Percentiles rank a stretch among this genome's conserved stretches.
Conservation (phyloP, 345 rosid genomes). For the Moringa oleifera region DNA sequence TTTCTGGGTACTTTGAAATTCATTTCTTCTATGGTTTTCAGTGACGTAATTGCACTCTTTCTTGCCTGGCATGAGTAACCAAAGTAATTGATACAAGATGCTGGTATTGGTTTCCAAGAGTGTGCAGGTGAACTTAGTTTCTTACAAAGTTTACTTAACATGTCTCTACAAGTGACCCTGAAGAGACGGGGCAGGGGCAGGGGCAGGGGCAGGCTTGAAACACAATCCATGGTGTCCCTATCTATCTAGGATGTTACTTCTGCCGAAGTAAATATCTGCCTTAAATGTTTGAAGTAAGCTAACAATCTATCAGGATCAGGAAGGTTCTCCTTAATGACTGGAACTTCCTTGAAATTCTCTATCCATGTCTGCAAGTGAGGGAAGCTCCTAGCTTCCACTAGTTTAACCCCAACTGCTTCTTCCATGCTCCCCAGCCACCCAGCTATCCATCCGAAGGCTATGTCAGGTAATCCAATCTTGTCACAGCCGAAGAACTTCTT, state of each 20-base stretch:
- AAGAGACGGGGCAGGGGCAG: too few species aligned
- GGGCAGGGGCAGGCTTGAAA: too few species aligned
- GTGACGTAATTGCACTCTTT: too few species aligned
- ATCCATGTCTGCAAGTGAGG: slow-evolving; percentile 27
- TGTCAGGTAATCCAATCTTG: slow-evolving; percentile 17
- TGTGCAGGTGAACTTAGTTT: too few species aligned
- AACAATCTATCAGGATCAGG: slow-evolving; percentile 20
- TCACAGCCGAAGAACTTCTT: slow-evolving; percentile 29
- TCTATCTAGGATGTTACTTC: slow-evolving; percentile 6
- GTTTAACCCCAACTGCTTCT: slow-evolving; percentile 21
- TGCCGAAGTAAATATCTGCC: slow-evolving; percentile 23
- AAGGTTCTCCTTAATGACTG: slow-evolving; percentile 19
- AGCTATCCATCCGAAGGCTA: slow-evolving; percentile 32
- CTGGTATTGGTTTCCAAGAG: too few species aligned
- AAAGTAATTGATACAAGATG: too few species aligned
- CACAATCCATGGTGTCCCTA: not conserved
- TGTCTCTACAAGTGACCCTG: too few species aligned
- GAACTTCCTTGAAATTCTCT: slow-evolving; percentile 22
- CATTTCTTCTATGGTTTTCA: not conserved
- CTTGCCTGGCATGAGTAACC: too few species aligned
- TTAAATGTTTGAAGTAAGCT: slow-evolving; percentile 11
- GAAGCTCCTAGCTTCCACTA: slow-evolving; percentile 21
- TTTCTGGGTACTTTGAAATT: not conserved
- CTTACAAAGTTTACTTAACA: too few species aligned
- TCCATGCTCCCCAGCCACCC: slow-evolving; percentile 21